phyloP scores from a whole-genome alignment of 2,329 filamentous ascomycete species.

The Neoarthrinium moseri region DNA sequence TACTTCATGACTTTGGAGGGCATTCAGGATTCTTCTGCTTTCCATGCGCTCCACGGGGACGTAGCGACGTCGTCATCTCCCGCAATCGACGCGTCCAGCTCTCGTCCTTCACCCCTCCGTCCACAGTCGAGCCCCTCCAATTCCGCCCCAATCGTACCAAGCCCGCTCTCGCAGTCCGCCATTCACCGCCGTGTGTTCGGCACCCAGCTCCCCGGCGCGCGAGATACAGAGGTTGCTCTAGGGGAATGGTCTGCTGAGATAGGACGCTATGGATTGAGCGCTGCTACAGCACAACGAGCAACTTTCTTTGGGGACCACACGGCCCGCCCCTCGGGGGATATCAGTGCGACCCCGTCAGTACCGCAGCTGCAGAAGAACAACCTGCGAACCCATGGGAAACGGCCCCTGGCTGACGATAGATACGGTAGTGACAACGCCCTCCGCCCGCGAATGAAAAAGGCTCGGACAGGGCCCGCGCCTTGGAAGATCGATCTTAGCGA shows the following conservation, averaged over 20 bases:
- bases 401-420: conserved; percentile 12
- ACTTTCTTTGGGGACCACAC: conserved; percentile 16
- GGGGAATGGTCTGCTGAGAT: conserved; percentile 24
- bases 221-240: conserved; percentile 8
- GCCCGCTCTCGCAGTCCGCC: conserved; percentile 11
- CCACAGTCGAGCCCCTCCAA: conserved; percentile 17
- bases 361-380: conserved; percentile 5
- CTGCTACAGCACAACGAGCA: conserved; percentile 17
- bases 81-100: conserved; percentile 14
- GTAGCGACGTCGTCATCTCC: conserved; percentile 11
- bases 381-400: conserved; percentile 8
- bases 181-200: conserved; percentile 14
- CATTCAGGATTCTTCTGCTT: conserved; percentile 20
- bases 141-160: conserved; percentile 13
- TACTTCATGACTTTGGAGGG: conserved; percentile 30
- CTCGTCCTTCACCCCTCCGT: conserved; percentile 18
- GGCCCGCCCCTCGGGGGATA: neutral
- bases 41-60: conserved; percentile 20
- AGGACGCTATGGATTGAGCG: conserved; percentile 28
- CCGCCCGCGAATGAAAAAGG: conserved; percentile 40
- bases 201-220: no score
- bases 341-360: neutral
- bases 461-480: conserved; percentile 45
- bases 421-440: neutral
- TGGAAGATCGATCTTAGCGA: conserved; percentile 41